Conservation (phyloP, 73 alveolate genomes). For the Paramecium caudatum region DNA sequence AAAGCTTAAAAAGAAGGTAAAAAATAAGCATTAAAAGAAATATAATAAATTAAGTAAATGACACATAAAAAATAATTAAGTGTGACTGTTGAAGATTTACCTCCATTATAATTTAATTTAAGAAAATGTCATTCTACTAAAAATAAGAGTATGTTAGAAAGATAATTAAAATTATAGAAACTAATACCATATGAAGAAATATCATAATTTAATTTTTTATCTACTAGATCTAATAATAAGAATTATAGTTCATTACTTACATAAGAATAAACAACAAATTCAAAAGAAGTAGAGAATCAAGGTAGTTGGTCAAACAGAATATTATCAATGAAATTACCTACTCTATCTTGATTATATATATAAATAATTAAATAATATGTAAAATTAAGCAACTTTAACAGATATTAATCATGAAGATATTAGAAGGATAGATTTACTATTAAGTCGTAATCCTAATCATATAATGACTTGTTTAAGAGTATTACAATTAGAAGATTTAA, state of each 20-base stretch:
- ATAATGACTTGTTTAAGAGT: conserved; percentile 8
- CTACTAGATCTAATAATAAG: conserved; percentile 11
- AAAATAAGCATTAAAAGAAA: background rate
- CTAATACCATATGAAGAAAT: background rate
- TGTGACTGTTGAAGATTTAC: background rate
- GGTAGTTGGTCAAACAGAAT: background rate
- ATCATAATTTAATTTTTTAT: background rate
- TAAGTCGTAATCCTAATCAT: background rate
- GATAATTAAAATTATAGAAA: background rate
- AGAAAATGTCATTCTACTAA: conserved; percentile 12
- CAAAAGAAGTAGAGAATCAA: background rate
- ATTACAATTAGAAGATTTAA: background rate
- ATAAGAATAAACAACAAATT: background rate
- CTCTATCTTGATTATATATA: conserved; percentile 5
- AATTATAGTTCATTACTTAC: background rate
- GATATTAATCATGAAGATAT: background rate
- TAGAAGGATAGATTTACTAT: background rate
- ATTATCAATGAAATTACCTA: background rate
- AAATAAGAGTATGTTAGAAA: background rate
- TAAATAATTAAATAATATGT: background rate
- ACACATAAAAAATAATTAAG: background rate
- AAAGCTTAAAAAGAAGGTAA: conserved; percentile 1
- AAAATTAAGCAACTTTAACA: conserved; percentile 15
- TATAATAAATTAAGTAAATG: background rate
- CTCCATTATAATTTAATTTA: background rate